Conservation (phyloP, 768 basidiomycete species). For the Lepiota brunneoincarnata region DNA sequence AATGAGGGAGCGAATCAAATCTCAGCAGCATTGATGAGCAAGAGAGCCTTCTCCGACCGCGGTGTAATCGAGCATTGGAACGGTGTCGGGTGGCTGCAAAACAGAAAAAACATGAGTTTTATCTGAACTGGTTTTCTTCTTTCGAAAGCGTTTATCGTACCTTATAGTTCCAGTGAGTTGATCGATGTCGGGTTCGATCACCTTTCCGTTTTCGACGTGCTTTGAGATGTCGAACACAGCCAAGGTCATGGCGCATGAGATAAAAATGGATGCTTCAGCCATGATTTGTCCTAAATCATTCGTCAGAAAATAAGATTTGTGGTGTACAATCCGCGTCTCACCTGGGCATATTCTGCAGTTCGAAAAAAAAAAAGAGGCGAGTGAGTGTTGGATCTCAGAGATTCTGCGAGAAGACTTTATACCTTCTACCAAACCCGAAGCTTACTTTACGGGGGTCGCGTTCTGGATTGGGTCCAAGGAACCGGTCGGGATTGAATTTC, state of each 20-base stretch:
- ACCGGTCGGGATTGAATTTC: slow-evolving; percentile 45
- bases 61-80: slow-evolving; percentile 40
- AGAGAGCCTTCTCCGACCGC: slow-evolving; percentile 35
- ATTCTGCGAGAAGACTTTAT: not conserved
- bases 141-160: too few species aligned
- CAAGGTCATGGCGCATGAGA: slow-evolving; percentile 38
- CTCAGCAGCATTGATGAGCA: slow-evolving; percentile 25
- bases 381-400: not conserved
- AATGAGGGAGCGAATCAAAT: too few species aligned
- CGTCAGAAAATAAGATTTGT: not conserved
- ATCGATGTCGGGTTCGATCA: slow-evolving; percentile 34
- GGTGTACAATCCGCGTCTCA: slow-evolving; percentile 6
- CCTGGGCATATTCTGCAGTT: slow-evolving; percentile 34
- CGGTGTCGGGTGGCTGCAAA: slow-evolving; percentile 36
- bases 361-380: not conserved
- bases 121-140: too few species aligned
- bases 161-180: slow-evolving; percentile 46
- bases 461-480: slow-evolving; percentile 39
- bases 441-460: slow-evolving; percentile 40
- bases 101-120: too few species aligned
- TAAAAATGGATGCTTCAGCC: slow-evolving; percentile 40
- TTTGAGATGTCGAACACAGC: slow-evolving; percentile 39
- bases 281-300: slow-evolving; percentile 27
- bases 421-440: slow-evolving; percentile 57
- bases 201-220: slow-evolving; percentile 20